Conservation (phyloP, 768 basidiomycete genomes). For the Xerocomellus chrysenteron region DNA sequence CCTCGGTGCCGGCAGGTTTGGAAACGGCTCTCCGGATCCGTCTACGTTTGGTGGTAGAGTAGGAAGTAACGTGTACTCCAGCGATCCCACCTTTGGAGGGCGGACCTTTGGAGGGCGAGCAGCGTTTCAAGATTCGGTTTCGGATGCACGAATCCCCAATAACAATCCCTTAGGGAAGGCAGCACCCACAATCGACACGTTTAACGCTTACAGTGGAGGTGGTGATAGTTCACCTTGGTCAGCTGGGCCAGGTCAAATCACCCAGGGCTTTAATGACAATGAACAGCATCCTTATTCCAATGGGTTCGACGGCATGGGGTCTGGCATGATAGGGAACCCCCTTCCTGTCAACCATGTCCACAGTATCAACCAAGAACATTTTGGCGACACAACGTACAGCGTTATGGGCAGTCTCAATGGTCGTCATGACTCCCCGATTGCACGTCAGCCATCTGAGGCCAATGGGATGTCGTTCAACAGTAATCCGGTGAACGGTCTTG, state of each 20-base stretch:
- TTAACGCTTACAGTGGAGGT: constrained; percentile 36
- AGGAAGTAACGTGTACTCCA: constrained; percentile 35
- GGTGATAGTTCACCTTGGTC: constrained; percentile 36
- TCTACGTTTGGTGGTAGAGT: constrained; percentile 50
- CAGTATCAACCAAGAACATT: constrained; percentile 27
- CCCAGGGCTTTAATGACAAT: constrained; percentile 19
- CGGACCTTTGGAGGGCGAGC: constrained; percentile 37
- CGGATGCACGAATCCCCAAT: constrained; percentile 40
- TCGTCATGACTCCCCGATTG: constrained; percentile 24
- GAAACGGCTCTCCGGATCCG: constrained; percentile 70
- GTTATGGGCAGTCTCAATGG: constrained; percentile 21
- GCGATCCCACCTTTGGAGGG: constrained; percentile 37
- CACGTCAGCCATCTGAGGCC: constrained; percentile 23
- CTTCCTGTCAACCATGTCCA: constrained; percentile 23
- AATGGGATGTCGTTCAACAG: constrained; percentile 25
- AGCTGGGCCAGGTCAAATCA: constrained; percentile 24
- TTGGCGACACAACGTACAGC: constrained; percentile 24
- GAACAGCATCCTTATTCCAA: constrained; percentile 26
- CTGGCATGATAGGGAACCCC: constrained; percentile 18
- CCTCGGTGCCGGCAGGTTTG: constrained; percentile 60
- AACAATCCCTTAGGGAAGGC: constrained; percentile 33
- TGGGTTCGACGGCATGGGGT: constrained; percentile 23
- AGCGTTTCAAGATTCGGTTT: constrained; percentile 39
- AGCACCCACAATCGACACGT: constrained; percentile 38
- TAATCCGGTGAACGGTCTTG: constrained; percentile 16